phyloP scores from a whole-genome alignment of 805 yeast species.

The Metschnikowia gruessii region DNA sequence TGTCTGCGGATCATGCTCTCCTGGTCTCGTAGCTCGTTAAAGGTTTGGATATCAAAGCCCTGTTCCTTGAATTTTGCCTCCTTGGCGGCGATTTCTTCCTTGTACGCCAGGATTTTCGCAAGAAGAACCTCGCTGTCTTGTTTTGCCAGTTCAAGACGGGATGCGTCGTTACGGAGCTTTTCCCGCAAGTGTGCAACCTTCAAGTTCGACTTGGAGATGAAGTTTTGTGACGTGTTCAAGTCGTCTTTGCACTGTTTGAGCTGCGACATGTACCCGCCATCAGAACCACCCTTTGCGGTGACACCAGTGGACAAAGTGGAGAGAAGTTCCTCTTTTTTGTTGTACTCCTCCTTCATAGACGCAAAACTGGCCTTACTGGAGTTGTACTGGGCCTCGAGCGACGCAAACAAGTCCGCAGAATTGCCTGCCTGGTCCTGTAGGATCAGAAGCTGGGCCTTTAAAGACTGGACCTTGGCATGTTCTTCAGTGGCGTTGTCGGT shows the following conservation, averaged over 20 bases:
- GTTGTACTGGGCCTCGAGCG: slow-evolving; percentile 46
- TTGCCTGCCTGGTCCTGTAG: slow-evolving; percentile 35
- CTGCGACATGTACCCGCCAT: slow-evolving; percentile 76
- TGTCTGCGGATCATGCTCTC: slow-evolving; percentile 33
- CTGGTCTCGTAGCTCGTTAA: slow-evolving; percentile 43
- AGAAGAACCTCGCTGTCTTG: slow-evolving; percentile 42
- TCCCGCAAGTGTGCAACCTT: slow-evolving; percentile 54
- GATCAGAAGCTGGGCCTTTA: slow-evolving; percentile 30
- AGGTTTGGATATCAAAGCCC: slow-evolving; percentile 55
- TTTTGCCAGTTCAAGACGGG: slow-evolving; percentile 53
- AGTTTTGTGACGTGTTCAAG: slow-evolving; percentile 51
- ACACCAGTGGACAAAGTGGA: slow-evolving; percentile 86
- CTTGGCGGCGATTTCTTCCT: slow-evolving; percentile 35
- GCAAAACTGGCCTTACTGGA: slow-evolving; percentile 43
- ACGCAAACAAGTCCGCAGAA: slow-evolving; percentile 36
- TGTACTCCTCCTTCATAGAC: slow-evolving; percentile 44
- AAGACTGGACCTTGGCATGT: slow-evolving; percentile 11
- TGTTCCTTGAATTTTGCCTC: slow-evolving; percentile 43
- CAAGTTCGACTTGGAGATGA: slow-evolving; percentile 57
- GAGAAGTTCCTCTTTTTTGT: slow-evolving; percentile 70
- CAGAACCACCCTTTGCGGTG: slow-evolving; percentile 72
- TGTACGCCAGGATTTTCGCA: slow-evolving; percentile 43
- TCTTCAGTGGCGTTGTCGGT: slow-evolving; percentile 53
- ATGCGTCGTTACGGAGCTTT: slow-evolving; percentile 48
- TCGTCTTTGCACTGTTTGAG: slow-evolving; percentile 58